Evolutionary conservation across 23 red algal genomes (phyloP), one percentile per base, ranked within the genome.

Genomic region (Rhodosorus marinus): DNA sequence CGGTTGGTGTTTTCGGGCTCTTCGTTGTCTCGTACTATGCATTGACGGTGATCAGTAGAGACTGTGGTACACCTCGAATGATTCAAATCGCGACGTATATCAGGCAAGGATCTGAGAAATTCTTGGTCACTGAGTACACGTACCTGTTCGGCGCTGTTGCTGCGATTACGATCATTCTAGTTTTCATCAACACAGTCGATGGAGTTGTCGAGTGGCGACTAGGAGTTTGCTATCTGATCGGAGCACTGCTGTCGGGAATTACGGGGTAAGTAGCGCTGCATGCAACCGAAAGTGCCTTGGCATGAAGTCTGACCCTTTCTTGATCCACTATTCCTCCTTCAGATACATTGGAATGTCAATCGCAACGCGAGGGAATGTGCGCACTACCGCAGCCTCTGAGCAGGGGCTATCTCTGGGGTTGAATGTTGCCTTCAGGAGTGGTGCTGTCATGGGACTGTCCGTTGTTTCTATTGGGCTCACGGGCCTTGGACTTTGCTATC

Each of bases 91-190:
- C 78, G 3, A 64, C 32, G n/a, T 2, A 45, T 23, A 35, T 83
- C 25, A 58, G 66, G 23, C 52, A 64, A 46, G 66, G 23, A 34
- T 30, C 78, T 1, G 24, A 17, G 41, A 29, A 27, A 3, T 54
- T 83, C 57, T 35, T 83, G n/a, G 26, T 41, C n/a, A 30, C 52
- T 14, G 66, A 83, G 41, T 64, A 34, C 9, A n/a, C 56, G 17
- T 55, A 21, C 17, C 29, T 83, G 24, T 17, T 83, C n/a, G n/a
- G n/a, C n/a, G n/a, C n/a, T n/a, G n/a, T n/a, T n/a, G n/a, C n/a
- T n/a, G n/a, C n/a, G n/a, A n/a, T n/a, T n/a, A n/a, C n/a, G n/a
- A n/a, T n/a, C n/a, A n/a, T n/a, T n/a, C n/a, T n/a, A n/a, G n/a
- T n/a, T n/a, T n/a, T n/a, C n/a, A n/a, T n/a, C n/a, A n/a, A n/a